Base-by-base conservation (phyloP, 192 early-diverging fungal genomes). In the Rhizophlyctis rosea region DNA sequence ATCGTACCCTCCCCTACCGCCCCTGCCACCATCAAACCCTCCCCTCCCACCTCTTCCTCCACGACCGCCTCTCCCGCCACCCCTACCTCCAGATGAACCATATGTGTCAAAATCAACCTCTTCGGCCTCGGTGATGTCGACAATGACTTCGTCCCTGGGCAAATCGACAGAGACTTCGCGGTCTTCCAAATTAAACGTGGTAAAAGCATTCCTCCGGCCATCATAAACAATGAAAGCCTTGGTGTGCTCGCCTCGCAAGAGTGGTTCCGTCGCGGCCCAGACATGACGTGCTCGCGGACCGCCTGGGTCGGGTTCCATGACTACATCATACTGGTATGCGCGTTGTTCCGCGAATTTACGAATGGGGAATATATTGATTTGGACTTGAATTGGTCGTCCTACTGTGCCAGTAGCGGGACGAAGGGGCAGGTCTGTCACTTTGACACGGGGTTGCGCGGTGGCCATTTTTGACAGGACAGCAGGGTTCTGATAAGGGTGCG, bases 321-420 rank as follows among this genome's bases (percentile, higher is more conserved):
- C 48, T 0, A 75, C 57, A 56, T 75, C 73, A 30, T 75, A 75
- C 29, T 70, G 73, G 49, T 62, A 67, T 5, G 60, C 73, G 34
- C 61, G 33, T n/a, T 47, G 48, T 18, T 54, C 51, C 1, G 63
- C 55, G 11, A 61, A 16, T 18, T 47, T 28, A 5, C 59, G 21
- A 27, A 62, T 23, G 44, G 54, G 61, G 53, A 66, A 67, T 34
- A 69, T 50, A 34, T 69, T 69, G 34, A 34, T 55, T 24, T 16
- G n/a, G 3, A 66, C 55, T 30, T 4, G 34, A 7, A 58, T 50
- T 1, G 24, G 4, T 44, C 47, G 56, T 3, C 64, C 64, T 3
- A 32, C 13, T 29, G 11, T 4, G 28, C 63, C 63, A 29, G 16
- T 51, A 35, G 16, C 48, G 11, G 50, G 50, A 52, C 50, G 50